Evolutionary conservation across 768 basidiomycete species (phyloP).

Genomic region (Boletus rufocinnamomeus): DNA sequence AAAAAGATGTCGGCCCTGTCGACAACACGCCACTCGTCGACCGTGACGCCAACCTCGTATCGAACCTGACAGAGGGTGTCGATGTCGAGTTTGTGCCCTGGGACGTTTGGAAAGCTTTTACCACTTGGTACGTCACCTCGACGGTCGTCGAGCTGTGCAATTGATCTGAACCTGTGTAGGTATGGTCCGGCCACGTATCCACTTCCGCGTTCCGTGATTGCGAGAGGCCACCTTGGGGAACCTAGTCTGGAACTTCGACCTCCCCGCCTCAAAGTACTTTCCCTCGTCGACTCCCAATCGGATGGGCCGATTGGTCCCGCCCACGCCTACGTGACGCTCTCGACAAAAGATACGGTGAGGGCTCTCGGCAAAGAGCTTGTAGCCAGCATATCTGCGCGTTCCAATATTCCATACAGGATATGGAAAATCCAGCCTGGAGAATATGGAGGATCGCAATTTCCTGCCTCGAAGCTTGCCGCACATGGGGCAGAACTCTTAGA

Average conservation of each 20-base stretch:
- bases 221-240: slow-evolving; percentile 51
- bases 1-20: slow-evolving; percentile 69
- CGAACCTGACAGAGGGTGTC: slow-evolving; percentile 55
- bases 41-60: slow-evolving; percentile 45
- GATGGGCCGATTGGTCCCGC: slow-evolving; percentile 32
- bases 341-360: slow-evolving; percentile 51
- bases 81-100: slow-evolving; percentile 78
- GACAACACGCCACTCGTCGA: slow-evolving; percentile 72
- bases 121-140: slow-evolving; percentile 49
- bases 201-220: slow-evolving; percentile 68
- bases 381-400: slow-evolving; percentile 36
- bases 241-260: slow-evolving; percentile 72
- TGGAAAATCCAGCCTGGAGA: slow-evolving; percentile 58
- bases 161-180: slow-evolving; percentile 45
- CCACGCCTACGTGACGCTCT: slow-evolving; percentile 46
- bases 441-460: slow-evolving; percentile 33
- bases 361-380: slow-evolving; percentile 45
- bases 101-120: slow-evolving; percentile 68
- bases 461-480: slow-evolving; percentile 27
- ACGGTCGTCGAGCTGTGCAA: neutral
- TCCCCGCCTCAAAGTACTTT: slow-evolving; percentile 59
- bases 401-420: slow-evolving; percentile 50
- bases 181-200: slow-evolving; percentile 62
- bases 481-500: slow-evolving; percentile 45
- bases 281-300: slow-evolving; percentile 36